Evolutionary conservation across 352 stramenopile species (phyloP).

Genomic region (Phytophthora chlamydospora): DNA sequence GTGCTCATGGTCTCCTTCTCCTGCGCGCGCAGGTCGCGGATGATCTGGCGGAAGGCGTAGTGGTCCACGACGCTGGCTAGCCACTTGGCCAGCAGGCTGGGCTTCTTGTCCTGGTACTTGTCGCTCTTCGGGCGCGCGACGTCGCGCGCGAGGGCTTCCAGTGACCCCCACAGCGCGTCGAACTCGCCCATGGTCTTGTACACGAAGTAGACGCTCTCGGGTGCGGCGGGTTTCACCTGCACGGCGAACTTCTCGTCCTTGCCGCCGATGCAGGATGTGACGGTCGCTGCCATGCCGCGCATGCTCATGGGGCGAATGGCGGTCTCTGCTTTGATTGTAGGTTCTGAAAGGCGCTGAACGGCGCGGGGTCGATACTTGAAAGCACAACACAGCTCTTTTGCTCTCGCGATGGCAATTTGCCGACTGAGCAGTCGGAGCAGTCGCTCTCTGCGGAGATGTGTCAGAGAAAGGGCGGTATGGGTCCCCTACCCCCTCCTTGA

Average conservation of each 20-base stretch:
- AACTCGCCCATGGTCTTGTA: conserved; percentile 86
- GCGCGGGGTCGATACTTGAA: too few species aligned
- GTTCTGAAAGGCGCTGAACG: too few species aligned
- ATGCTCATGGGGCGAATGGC: conserved; percentile 42
- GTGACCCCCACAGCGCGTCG: conserved; percentile 64
- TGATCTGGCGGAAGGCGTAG: conserved; percentile 70
- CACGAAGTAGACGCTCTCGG: conserved; percentile 66
- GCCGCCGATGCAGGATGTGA: conserved; percentile 84
- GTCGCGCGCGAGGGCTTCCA: conserved; percentile 61
- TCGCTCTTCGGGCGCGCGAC: conserved; percentile 46
- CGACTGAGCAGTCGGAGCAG: too few species aligned
- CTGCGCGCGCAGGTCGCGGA: conserved; percentile 61
- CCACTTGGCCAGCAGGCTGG: conserved; percentile 73
- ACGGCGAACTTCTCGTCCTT: conserved; percentile 83
- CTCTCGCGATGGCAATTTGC: too few species aligned
- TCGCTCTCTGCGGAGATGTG: too few species aligned
- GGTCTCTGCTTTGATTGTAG: conserved; percentile 3
- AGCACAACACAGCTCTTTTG: too few species aligned
- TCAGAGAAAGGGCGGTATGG: too few species aligned
- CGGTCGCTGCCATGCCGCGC: conserved; percentile 65
- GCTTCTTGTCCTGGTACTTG: conserved; percentile 17
- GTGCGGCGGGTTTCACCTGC: conserved; percentile 50
- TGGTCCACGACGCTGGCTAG: conserved; percentile 77
- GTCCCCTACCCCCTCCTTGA: too few species aligned
- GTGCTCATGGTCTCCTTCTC: conserved; percentile 79